Percentiles rank a stretch among this genome's conserved stretches.
Conservation (phyloP, 2,329 filamentous ascomycete genomes). For the Penicillium oxalicum region DNA sequence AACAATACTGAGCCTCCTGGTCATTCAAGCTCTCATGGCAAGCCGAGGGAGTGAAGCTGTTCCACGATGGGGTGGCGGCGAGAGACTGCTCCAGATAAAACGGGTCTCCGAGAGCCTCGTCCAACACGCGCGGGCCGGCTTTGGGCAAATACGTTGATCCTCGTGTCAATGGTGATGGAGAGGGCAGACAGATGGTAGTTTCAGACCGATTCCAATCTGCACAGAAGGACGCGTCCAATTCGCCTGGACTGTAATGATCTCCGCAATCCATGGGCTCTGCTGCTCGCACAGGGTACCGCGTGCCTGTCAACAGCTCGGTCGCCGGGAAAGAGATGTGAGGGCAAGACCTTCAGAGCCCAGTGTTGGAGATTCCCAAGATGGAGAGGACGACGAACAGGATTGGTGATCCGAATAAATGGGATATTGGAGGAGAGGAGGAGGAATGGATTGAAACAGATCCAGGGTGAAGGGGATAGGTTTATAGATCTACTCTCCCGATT, state of each 20-base stretch:
- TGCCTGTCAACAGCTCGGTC: constrained; percentile 4
- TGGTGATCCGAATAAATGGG: constrained; percentile 1
- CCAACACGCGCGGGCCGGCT: constrained; percentile 21
- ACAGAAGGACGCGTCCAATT: constrained; percentile 28
- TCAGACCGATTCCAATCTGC: constrained; percentile 29
- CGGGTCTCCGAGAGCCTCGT: constrained; percentile 34
- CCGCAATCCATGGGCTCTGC: constrained; percentile 36
- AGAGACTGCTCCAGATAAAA: constrained; percentile 37
- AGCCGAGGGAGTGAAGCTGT: constrained; percentile 19
- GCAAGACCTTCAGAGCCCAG: constrained; percentile 6
- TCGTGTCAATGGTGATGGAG: constrained; percentile 24
- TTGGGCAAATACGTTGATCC: constrained; percentile 28
- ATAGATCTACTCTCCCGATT: constrained; percentile 30
- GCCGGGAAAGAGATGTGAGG: constrained; percentile 2
- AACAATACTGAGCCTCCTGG: constrained; percentile 27
- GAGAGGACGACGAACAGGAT: constrained; percentile 2
- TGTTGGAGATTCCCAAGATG: background rate
- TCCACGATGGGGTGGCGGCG: constrained; percentile 23
- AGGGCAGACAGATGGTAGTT: constrained; percentile 25
- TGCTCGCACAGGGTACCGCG: constrained; percentile 17
- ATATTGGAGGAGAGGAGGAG: constrained; percentile 9
- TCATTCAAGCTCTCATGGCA: constrained; percentile 30
- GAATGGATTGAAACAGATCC: constrained; percentile 5
- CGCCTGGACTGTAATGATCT: constrained; percentile 28
- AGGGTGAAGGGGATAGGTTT: constrained; percentile 32